These are phyloP conservation scores for Chaetomium fimeti DNA, from an alignment of 495 filamentous ascomycete species.

Conservation along the genomic window DNA sequence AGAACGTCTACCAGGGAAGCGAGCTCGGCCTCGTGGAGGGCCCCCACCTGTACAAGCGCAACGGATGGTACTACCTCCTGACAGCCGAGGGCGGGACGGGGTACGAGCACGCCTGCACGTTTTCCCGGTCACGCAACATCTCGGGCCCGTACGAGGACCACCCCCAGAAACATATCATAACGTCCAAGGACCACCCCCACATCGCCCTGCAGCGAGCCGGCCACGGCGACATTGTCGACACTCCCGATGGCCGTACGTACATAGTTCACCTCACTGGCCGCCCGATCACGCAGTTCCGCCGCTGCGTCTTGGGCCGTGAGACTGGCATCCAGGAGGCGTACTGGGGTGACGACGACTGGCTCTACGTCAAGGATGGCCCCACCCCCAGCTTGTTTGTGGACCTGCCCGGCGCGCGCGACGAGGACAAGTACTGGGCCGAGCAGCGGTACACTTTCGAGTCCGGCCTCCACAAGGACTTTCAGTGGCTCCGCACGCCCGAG, in stretches of 20 bases:
- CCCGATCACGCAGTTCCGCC: slow-evolving; percentile 51
- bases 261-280: slow-evolving; percentile 55
- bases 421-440: slow-evolving; percentile 52
- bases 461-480: slow-evolving; percentile 52
- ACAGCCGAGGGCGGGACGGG: slow-evolving; percentile 66
- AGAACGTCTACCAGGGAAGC: slow-evolving; percentile 56
- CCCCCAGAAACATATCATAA: slow-evolving; percentile 48
- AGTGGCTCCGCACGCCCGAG: slow-evolving; percentile 58
- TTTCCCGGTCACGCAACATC: slow-evolving; percentile 54
- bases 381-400: slow-evolving; percentile 54
- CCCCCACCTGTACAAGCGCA: slow-evolving; percentile 63
- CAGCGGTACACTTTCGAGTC: slow-evolving; percentile 50
- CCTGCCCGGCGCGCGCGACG: slow-evolving; percentile 48
- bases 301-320: slow-evolving; percentile 57
- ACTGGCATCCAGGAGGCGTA: slow-evolving; percentile 54
- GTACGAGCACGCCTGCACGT: slow-evolving; percentile 53
- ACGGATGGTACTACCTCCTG: slow-evolving; percentile 66
- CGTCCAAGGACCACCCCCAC: slow-evolving; percentile 46
- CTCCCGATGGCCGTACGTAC: slow-evolving; percentile 56
- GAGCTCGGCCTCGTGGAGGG: slow-evolving; percentile 58
- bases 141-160: slow-evolving; percentile 60
- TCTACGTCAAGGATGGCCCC: slow-evolving; percentile 56
- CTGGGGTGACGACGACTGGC: slow-evolving; percentile 56
- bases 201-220: slow-evolving; percentile 54
- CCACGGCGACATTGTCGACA: slow-evolving; percentile 60